Base-by-base conservation (phyloP, 2,329 filamentous ascomycete genomes). In the Calonectria multiphialidica region DNA sequence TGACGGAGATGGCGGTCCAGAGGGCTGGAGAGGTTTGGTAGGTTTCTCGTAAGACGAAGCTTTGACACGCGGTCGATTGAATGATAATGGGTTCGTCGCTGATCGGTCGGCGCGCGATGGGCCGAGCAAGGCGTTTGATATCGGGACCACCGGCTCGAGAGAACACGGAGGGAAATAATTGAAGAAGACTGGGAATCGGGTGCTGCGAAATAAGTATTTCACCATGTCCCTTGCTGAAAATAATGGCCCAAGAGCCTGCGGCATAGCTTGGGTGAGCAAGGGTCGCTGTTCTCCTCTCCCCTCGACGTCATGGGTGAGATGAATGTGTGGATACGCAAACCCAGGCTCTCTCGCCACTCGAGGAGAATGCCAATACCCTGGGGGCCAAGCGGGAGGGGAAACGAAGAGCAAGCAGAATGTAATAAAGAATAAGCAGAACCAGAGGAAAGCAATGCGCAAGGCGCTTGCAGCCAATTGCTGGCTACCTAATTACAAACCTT, bases 251-350 rank as follows among this genome's bases (percentile, higher is more conserved):
- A 59, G 21, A 37, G 12, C 33, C 53, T 37, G 53, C 35, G 33
- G 30, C 53, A 33, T 33, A 59, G 21, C n/a, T 9, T 47, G 23
- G 33, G 21, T 59, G 53, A 59, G 25, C 53, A 23, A 37, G 33
- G 33, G 53, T n/a, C 53, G 33, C 10, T 15, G 35, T 59, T 40
- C 40, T 59, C 33, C 18, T 25, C 35, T 40, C 37, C 16, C 5
- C 21, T 37, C 53, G 53, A 59, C 53, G 53, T 59, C 53, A 59
- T 59, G 53, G 53, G 53, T 59, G 9, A 59, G 53, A 59, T 30
- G 28, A 30, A 30, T 23, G 2, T 59, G 53, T 59, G 53, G 53
- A 59, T 59, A 59, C 53, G 8, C n/a, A n/a, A 25, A n/a, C 4
- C n/a, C 6, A 9, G 15, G 33, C 33, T 59, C 33, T 21, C 53